Evolutionary conservation across 352 stramenopile genomes (phyloP), one percentile per base, ranked within the genome.

Genomic region (Phytophthora fragariaefolia): DNA sequence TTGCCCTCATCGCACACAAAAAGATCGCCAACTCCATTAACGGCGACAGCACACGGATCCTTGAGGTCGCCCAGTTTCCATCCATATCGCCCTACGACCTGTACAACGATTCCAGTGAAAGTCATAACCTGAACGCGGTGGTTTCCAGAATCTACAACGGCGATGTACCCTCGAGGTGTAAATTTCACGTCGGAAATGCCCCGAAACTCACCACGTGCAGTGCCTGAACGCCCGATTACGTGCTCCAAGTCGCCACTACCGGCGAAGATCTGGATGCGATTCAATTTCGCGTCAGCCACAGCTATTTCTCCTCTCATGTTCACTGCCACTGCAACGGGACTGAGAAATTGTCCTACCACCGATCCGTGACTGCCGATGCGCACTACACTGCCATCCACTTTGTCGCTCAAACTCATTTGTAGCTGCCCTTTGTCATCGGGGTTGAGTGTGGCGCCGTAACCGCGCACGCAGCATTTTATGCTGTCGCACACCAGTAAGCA

Each of bases 1-100:
- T 92, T 92, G 7, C 73, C 83, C 23, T 68, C 49, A 48, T 92
- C 83, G 22, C 77, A 85, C 8, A 92, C 77, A 26, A 89, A 88
- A 15, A 89, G 18, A 1, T 90, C 81, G 0, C 79, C 81, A 9
- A 76, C 76, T 28, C 59, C 66, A 13, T 70, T 73, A 7, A 89
- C 56, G 17, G 63, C 71, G 17, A 90, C 15, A 22, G 80, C 76
- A 17, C 74, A 74, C 0, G 81, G 83, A 6, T 67, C 63, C 2
- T 65, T 27, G 2, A 92, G 72, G 38, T 86, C 58, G 6, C 76
- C 69, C 2, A 43, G 22, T 10, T 50, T 58, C 45, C 53, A 73
- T 5, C 83, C 83, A 5, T 77, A 63, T 1, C 40, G 55, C 2
- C 83, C 83, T 40, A 90, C 47, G 0, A 79, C 55, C 1, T 74